These are phyloP conservation scores for Aspergillus pseudotamarii DNA, from an alignment of 2,329 filamentous ascomycete species.

Conservation along the genomic window DNA sequence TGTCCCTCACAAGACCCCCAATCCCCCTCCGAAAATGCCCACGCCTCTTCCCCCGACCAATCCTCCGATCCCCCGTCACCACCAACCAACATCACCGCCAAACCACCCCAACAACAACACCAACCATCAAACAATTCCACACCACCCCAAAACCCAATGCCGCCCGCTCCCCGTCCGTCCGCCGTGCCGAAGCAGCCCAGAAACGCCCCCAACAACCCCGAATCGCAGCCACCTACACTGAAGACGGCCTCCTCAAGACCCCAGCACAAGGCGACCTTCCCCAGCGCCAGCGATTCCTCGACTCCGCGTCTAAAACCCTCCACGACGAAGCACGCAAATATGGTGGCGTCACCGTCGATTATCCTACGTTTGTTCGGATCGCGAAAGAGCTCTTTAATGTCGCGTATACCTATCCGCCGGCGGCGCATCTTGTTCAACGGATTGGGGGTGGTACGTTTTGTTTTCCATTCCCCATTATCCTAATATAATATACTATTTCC, in stretches of 20 bases:
- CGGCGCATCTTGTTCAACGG: constrained; percentile 1
- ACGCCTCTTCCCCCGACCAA: background rate
- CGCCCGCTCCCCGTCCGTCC: constrained; percentile 14
- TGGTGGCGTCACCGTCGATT: constrained; percentile 5
- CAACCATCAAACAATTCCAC: constrained; percentile 14
- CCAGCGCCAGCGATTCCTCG: constrained; percentile 5
- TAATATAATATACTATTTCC: too few species aligned
- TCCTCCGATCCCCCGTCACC: background rate
- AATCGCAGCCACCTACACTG: background rate
- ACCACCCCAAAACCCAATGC: constrained; percentile 10
- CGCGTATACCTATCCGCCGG: constrained; percentile 12
- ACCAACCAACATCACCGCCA: constrained; percentile 2
- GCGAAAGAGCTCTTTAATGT: constrained; percentile 17
- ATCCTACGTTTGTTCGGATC: constrained; percentile 21
- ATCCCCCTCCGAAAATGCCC: constrained; percentile 20
- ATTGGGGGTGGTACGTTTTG: background rate
- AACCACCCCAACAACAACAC: background rate
- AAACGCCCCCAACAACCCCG: background rate
- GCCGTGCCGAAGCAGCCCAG: constrained; percentile 9
- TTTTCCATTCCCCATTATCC: too few species aligned
- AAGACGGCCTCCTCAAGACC: background rate
- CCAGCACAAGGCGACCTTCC: constrained; percentile 4
- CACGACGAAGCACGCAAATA: background rate
- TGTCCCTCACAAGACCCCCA: constrained; percentile 23
- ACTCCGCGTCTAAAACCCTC: background rate